These are phyloP conservation scores for Plasmodium chabaudi DNA, from an alignment of 169 alveolate species.

Conservation along the genomic window DNA sequence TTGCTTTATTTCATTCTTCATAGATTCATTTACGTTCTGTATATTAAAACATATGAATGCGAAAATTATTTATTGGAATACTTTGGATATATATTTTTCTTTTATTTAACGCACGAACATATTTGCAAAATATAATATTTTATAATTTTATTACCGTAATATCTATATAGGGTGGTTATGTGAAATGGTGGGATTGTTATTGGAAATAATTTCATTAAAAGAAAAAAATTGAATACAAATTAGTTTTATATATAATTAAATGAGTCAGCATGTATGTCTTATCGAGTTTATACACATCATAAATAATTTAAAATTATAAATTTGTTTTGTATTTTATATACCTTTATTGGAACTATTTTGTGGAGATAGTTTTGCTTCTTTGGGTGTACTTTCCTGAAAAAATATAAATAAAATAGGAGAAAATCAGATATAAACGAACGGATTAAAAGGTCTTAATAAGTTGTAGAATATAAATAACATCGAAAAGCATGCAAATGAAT, in stretches of 20 bases:
- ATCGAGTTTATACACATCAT: neutral
- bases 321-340: slow-evolving; percentile 2
- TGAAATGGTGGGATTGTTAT: neutral
- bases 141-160: slow-evolving; percentile 20
- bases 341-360: slow-evolving; percentile 43
- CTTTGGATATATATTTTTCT: neutral
- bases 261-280: neutral
- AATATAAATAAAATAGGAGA: neutral
- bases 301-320: no score
- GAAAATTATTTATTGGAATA: neutral
- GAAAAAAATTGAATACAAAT: no score
- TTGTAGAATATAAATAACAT: neutral
- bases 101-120: neutral
- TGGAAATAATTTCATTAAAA: no score
- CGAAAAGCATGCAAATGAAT: neutral
- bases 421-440: neutral
- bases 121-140: neutral
- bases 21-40: slow-evolving; percentile 23
- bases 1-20: slow-evolving; percentile 70
- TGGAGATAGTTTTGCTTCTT: slow-evolving; percentile 20
- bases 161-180: neutral
- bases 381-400: slow-evolving; percentile 36
- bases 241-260: no score
- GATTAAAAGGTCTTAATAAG: no score
- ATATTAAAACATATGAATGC: neutral